Evolutionary conservation across 1,139 yeast species (phyloP).

Genomic region (Yamadazyma membranifaciens): DNA sequence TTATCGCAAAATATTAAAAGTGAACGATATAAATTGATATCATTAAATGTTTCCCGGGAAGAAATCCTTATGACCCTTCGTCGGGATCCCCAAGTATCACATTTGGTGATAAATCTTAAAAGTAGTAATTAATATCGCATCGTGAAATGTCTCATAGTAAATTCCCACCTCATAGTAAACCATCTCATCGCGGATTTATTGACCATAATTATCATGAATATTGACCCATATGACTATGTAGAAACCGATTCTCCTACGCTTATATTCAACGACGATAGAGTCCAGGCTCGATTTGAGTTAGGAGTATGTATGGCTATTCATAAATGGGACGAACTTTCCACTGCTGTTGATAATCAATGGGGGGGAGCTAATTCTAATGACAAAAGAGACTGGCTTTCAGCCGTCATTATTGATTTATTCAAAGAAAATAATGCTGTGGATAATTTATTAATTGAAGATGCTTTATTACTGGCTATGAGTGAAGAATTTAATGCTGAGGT

Average conservation of each 20-base stretch:
- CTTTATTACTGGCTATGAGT: conserved; percentile 83
- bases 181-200: conserved; percentile 3
- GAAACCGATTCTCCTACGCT: conserved; percentile 46
- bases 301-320: conserved; percentile 89
- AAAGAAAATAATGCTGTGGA: conserved; percentile 61
- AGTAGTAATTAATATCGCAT: background rate
- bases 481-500: conserved; percentile 90
- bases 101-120: background rate
- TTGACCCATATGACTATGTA: conserved; percentile 48
- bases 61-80: conserved; percentile 62
- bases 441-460: conserved; percentile 76
- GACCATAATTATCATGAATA: conserved; percentile 14
- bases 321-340: conserved; percentile 82
- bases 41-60: conserved; percentile 68
- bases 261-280: conserved; percentile 57
- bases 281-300: conserved; percentile 85
- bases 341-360: conserved; percentile 96
- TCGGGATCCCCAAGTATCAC: conserved; percentile 36
- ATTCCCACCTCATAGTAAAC: background rate
- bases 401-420: conserved; percentile 77
- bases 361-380: conserved; percentile 92
- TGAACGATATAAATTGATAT: conserved; percentile 63
- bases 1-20: conserved; percentile 65
- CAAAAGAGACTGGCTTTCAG: conserved; percentile 94
- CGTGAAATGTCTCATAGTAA: background rate